Base-by-base conservation (phyloP, 371 early-diverging fungal genomes). In the Mucor plumbeus region DNA sequence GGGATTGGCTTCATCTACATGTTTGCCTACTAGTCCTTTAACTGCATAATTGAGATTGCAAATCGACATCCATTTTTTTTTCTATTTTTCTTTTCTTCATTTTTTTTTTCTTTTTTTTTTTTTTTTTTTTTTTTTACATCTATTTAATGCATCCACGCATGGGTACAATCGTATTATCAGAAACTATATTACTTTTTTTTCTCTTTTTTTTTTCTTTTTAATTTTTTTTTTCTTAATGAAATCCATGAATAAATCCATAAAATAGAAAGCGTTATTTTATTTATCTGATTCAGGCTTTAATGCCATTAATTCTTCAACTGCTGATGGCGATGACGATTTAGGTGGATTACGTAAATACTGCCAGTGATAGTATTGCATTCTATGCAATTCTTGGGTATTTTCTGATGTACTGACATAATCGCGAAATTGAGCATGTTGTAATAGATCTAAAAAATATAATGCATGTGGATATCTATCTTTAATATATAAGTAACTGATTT, bases 341-440 rank as follows among this genome's bases (percentile, higher is more conserved):
- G 78, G 71, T 15, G 75, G 82, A 64, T 86, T 86, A 47, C 90
- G 80, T 59, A 86, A 83, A 58, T 80, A 87, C 70, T 87, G 86
- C 95, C 96, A 96, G 64, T 95, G 95, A 72, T 88, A 92, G 73
- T 90, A 95, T 82, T 97, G 95, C 74, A 90, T 88, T 64, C 90
- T 82, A 68, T 94, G 95, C 4, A 96, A 76, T 71, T 91, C 87
- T 50, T 85, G 84, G 10, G 93, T 90, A 43, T 88, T 89, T 63
- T 93, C 92, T 50, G 90, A 83, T 26, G 86, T 85, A 43, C 87
- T 89, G 41, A 95, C 85, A 55, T 87, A 85, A 35, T 91, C 88
- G 9, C 97, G 81, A 80, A 97, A 97, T 41, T 85, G 74, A 41
- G 85, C 80, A 71, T 91, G 87, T 73, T 96, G 95, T 34, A 97